Conservation (phyloP, 495 filamentous ascomycete genomes). For the Penicillium salamii region DNA sequence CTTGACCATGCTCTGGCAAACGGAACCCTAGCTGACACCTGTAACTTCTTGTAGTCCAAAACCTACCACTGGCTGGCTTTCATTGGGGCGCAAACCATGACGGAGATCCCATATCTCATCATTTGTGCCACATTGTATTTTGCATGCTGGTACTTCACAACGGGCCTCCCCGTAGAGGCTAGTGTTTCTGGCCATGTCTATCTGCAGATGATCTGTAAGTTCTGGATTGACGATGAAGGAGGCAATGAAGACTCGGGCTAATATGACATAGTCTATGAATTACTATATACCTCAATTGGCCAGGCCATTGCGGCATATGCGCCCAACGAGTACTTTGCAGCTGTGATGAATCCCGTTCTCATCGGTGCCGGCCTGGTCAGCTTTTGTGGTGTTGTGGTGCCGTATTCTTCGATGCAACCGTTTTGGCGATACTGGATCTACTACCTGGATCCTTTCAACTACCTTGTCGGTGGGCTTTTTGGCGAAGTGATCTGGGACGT, state of each 20-base stretch:
- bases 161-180: constrained; percentile 43
- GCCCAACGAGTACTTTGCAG: constrained; percentile 53
- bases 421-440: constrained; percentile 64
- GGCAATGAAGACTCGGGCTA: background rate
- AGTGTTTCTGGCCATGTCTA: constrained; percentile 46
- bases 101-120: constrained; percentile 59
- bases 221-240: background rate
- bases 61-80: constrained; percentile 48
- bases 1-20: constrained; percentile 34
- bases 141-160: constrained; percentile 58
- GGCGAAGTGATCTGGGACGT: constrained; percentile 41
- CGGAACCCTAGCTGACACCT: constrained; percentile 55
- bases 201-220: constrained; percentile 47
- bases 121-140: constrained; percentile 57
- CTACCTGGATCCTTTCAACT: constrained; percentile 56
- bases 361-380: constrained; percentile 50
- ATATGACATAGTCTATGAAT: constrained; percentile 38
- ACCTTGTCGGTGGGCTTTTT: constrained; percentile 49
- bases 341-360: constrained; percentile 51
- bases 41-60: constrained; percentile 59
- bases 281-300: constrained; percentile 43
- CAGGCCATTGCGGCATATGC: constrained; percentile 53
- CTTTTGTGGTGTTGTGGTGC: constrained; percentile 56
- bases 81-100: constrained; percentile 45
- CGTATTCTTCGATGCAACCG: constrained; percentile 45